Evolutionary conservation across 164 flowering plant genomes (phyloP), one percentile per base, ranked within the genome.

Genomic region (Vitis amurensis): DNA sequence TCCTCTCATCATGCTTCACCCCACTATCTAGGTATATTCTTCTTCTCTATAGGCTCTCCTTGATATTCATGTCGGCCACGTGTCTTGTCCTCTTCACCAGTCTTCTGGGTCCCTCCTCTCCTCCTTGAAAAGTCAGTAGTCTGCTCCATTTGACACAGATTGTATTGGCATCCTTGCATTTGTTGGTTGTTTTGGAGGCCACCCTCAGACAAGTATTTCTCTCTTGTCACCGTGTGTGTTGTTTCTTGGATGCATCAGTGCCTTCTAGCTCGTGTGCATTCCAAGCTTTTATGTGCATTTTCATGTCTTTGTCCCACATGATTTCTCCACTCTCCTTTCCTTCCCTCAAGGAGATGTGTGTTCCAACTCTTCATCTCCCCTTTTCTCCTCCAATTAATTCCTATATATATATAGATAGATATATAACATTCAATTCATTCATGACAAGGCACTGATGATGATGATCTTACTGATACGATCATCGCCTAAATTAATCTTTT

Each of bases 1-100:
- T 55, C 44, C 14, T 23, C 61, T 71, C 83, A 84, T 88, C 73
- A 89, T 85, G 55, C 30, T 73, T 77, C 70, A 57, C 79, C 83
- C 90, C 92, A 84, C 90, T 82, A 85, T 5, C 31, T 66, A 7
- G 74, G 82, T 78, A 83, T 81, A 80, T 81, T 80, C 82, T 77
- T 56, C 67, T 58, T 68, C 51, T 50, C 56, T 44, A 61, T 55
- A 52, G 58, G 50, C 50, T 62, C 73, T 53, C 50, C 69, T 30
- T 30, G 66, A 70, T 76, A 66, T 70, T 70, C 72, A 71, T 82
- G 88, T 76, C 84, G 71, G 78, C 84, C 88, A 82, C 80, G 79
- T 84, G 85, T 84, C 78, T 27, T 30, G 16, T 55, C 76, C 53
- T 64, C 11, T 65, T 50, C 79, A 23, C 27, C 27, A 23, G 27